Base-by-base conservation (phyloP, 192 early-diverging fungal genomes). In the Endogone sp. region DNA sequence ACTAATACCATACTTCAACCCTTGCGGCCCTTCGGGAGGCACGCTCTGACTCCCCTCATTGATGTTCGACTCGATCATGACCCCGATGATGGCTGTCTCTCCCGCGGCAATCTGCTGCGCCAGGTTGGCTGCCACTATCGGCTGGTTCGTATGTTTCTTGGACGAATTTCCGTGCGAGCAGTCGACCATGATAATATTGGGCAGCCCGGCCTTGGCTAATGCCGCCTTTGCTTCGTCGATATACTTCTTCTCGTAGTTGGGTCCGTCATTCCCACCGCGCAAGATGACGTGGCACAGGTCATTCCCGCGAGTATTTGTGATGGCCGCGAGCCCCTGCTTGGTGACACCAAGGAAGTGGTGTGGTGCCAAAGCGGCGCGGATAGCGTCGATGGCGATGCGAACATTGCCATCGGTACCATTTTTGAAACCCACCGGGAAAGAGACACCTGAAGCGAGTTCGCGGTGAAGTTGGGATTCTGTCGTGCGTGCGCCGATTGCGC, bases 391-490 rank as follows among this genome's bases (percentile, higher is more conserved):
- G 2, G 91, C 91, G 56, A 92, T 88, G 4, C 71, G 71, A 28
- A 87, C 85, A 68, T 90, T 97, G 56, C 97, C 97, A 69, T 98
- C 95, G 3, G 97, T 98, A 62, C 95, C 93, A 70, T 97, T 97
- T 83, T 98, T 98, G 89, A 98, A 97, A 0, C 96, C 96, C n/a
- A 98, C 90, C 9, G 96, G 95, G 86, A 96, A 93, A 56, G 94
- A 95, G 20, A 93, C 86, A 11, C 96, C 96, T 2, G 92, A 94
- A 4, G 96, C 93, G 37, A 98, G 84, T 75, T 98, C 96, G 60
- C 96, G 87, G 76, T 98, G 95, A 27, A 96, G 81, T 74, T 98
- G 96, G 64, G 91, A 94, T 75, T 96, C 95, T 21, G 96, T 98
- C 2, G 96, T 98, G 56, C 96, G 85, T 24, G 96, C 96, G 29